phyloP scores from a whole-genome alignment of 169 alveolate species.

The Eimeria tenella region DNA sequence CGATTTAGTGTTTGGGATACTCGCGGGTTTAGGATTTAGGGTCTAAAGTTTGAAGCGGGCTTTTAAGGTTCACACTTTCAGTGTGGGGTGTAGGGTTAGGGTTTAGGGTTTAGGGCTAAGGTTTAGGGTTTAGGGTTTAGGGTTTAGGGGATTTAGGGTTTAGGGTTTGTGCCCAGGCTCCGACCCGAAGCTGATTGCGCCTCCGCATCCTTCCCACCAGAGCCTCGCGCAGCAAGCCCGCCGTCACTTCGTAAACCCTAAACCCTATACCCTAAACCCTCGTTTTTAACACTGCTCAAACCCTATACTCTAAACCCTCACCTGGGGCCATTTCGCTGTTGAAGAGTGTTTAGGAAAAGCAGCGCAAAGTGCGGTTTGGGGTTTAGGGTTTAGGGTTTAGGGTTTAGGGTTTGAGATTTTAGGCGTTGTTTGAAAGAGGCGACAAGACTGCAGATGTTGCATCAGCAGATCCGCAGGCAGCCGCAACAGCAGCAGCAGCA shows the following conservation, averaged over 20 bases:
- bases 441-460: neutral
- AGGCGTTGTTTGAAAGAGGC: constrained; percentile 19
- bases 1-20: neutral
- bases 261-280: constrained; percentile 1
- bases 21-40: neutral
- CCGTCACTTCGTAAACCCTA: constrained; percentile 26
- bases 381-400: constrained; percentile 10
- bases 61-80: neutral
- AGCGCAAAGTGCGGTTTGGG: neutral
- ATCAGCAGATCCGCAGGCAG: neutral
- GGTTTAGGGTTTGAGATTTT: neutral
- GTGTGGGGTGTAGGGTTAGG: neutral
- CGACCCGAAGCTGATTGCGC: constrained; percentile 36
- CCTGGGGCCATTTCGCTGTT: too few species aligned
- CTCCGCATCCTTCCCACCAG: constrained; percentile 42
- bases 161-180: constrained; percentile 26
- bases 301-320: neutral
- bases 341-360: too few species aligned
- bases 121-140: constrained; percentile 14
- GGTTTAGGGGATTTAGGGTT: constrained; percentile 16
- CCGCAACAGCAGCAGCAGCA: neutral
- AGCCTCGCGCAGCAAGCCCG: constrained; percentile 25
- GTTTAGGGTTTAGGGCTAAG: constrained; percentile 25
- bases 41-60: neutral
- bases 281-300: neutral